Evolutionary conservation across 1,284 basidiomycete genomes (phyloP).

Genomic region (Trichosporon inkin): DNA sequence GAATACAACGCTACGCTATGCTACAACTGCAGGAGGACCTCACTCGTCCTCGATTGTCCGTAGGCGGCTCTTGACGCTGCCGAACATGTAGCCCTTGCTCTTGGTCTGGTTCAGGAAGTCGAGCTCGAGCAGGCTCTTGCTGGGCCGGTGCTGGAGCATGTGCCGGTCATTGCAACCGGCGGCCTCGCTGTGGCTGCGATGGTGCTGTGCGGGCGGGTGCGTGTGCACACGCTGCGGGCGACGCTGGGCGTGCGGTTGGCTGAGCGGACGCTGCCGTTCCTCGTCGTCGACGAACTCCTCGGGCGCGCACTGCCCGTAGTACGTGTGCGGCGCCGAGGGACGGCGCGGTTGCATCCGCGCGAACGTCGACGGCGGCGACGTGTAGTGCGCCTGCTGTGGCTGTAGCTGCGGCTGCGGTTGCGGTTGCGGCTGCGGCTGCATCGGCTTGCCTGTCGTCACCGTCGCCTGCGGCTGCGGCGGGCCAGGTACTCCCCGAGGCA

Average conservation of each 20-base stretch:
- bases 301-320: neutral
- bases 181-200: slow-evolving; percentile 1
- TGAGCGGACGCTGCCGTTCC: neutral
- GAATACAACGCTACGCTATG: too few relatives aligned
- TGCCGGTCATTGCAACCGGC: neutral
- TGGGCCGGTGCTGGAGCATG: neutral
- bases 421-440: neutral
- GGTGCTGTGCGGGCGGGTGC: slow-evolving; percentile 1
- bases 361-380: neutral
- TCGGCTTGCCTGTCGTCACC: too few relatives aligned
- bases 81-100: slow-evolving; percentile 7
- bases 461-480: too few relatives aligned
- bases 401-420: too few relatives aligned
- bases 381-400: too few relatives aligned
- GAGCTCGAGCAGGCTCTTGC: slow-evolving; percentile 1
- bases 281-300: neutral
- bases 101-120: slow-evolving; percentile 6
- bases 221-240: neutral
- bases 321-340: neutral
- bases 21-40: too few relatives aligned
- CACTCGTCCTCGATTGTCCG: slow-evolving; percentile 6
- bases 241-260: neutral
- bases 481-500: too few relatives aligned
- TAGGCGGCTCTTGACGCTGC: slow-evolving; percentile 6
- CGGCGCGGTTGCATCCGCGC: neutral